phyloP scores from a whole-genome alignment of 345 rosid species.

The Aethionema arabicum region DNA sequence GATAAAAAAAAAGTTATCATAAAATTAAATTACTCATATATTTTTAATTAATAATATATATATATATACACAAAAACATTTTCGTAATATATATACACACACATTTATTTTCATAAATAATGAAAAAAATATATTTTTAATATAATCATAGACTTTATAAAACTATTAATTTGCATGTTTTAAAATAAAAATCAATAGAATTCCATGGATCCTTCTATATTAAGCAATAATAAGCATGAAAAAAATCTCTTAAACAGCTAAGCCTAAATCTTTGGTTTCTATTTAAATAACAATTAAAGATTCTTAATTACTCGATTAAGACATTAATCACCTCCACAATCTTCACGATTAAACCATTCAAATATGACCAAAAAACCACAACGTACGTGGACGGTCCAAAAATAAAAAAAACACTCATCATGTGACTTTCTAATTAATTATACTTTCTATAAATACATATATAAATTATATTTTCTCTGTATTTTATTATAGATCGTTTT shows the following conservation, averaged over 20 bases:
- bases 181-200: constrained; percentile 29
- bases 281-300: constrained; percentile 39
- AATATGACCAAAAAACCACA: constrained; percentile 9
- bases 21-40: neutral
- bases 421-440: constrained; percentile 18
- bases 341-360: constrained; percentile 29
- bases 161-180: neutral
- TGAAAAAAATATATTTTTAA: no score
- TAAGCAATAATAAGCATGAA: constrained; percentile 33
- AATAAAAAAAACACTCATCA: constrained; percentile 28
- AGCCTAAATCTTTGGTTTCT: constrained; percentile 26
- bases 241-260: constrained; percentile 50
- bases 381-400: constrained; percentile 39
- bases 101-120: no score
- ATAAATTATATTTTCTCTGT: neutral
- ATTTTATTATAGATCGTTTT: no score
- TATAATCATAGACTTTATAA: no score
- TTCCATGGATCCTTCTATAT: constrained; percentile 18
- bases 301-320: constrained; percentile 41
- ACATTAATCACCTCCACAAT: constrained; percentile 34
- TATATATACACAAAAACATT: no score
- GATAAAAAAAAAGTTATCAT: constrained; percentile 10
- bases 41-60: no score
- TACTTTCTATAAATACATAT: constrained; percentile 17
- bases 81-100: no score